Evolutionary conservation across 2,329 filamentous ascomycete genomes (phyloP).

Genomic region (Pseudocercospora eumusae): DNA sequence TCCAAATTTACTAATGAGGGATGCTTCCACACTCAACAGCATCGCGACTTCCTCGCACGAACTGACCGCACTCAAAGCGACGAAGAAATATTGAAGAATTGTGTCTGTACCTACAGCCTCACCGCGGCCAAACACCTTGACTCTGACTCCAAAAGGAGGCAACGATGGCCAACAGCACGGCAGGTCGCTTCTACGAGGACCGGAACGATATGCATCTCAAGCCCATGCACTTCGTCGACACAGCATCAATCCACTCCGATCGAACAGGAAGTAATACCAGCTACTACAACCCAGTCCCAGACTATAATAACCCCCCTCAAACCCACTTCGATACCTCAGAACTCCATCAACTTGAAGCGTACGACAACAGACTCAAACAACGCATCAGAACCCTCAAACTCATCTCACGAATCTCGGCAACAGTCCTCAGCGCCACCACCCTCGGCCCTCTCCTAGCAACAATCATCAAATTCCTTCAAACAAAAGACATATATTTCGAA

Average conservation of each 20-base stretch:
- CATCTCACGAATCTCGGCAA: slow-evolving; percentile 40
- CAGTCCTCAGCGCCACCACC: slow-evolving; percentile 40
- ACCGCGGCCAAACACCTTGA: background rate
- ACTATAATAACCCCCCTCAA: background rate
- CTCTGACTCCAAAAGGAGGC: background rate
- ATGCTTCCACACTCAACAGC: background rate
- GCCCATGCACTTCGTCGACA: slow-evolving; percentile 4
- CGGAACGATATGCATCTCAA: slow-evolving; percentile 3
- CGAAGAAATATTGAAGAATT: background rate
- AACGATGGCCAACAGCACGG: background rate
- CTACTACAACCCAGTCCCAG: background rate
- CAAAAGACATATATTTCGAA: slow-evolving; percentile 34
- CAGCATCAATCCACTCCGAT: slow-evolving; percentile 1
- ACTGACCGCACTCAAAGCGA: background rate
- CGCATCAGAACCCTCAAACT: slow-evolving; percentile 44
- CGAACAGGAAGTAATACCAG: background rate
- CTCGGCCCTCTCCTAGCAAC: slow-evolving; percentile 43
- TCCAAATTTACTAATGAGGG: background rate
- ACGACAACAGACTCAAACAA: slow-evolving; percentile 38
- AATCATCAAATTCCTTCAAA: slow-evolving; percentile 43
- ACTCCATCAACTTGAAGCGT: slow-evolving; percentile 3
- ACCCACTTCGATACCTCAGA: background rate
- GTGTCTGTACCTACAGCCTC: background rate
- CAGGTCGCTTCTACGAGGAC: slow-evolving; percentile 8
- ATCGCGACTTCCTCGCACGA: background rate